These are phyloP conservation scores for Suillus lakei DNA, from an alignment of 768 basidiomycete genomes.

Conservation along the genomic window DNA sequence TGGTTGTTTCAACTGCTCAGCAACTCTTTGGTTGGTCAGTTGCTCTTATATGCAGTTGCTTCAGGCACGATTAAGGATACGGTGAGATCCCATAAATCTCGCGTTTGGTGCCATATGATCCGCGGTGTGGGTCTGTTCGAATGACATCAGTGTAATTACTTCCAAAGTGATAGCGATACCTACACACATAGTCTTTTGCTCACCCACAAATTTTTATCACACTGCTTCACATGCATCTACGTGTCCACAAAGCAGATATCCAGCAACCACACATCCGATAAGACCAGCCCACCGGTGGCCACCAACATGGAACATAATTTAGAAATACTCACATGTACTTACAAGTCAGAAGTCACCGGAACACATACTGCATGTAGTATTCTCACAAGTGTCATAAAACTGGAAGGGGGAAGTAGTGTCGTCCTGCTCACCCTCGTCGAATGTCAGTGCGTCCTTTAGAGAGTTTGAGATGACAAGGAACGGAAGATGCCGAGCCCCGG, in stretches of 20 bases:
- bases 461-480: too few relatives aligned
- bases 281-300: not conserved
- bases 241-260: not conserved
- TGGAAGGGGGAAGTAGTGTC: not conserved
- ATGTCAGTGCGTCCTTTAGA: too few relatives aligned
- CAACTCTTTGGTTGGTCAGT: not conserved
- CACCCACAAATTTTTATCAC: not conserved
- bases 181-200: not conserved
- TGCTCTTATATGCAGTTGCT: not conserved
- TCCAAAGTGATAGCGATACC: not conserved
- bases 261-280: not conserved
- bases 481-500: too few relatives aligned
- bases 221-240: not conserved
- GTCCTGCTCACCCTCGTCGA: not conserved
- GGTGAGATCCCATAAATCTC: not conserved
- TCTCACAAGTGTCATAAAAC: not conserved
- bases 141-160: not conserved
- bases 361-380: not conserved
- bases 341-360: not conserved
- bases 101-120: not conserved
- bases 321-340: not conserved
- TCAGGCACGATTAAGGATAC: not conserved
- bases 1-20: not conserved
- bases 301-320: not conserved
- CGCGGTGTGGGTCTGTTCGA: not conserved